Conservation (phyloP, 2,329 filamentous ascomycete species). For the Claviceps sp. region DNA sequence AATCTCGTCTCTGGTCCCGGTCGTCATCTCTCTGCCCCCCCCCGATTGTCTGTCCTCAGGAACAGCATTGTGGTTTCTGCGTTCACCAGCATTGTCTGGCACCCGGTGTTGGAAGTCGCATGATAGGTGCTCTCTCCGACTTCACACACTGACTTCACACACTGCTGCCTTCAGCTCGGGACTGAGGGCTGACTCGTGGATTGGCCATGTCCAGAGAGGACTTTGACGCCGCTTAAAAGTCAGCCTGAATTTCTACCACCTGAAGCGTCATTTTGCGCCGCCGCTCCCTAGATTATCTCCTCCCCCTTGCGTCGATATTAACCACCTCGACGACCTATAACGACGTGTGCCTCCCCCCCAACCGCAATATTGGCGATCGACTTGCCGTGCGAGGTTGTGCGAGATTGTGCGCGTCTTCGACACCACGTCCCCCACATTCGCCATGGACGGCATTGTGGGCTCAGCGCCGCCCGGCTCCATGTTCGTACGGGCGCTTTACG, state of each 20-base stretch:
- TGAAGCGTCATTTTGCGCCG: constrained; percentile 2
- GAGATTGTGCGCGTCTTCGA: constrained; percentile 1
- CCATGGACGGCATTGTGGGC: constrained; percentile 49
- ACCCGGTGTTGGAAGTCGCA: constrained; percentile 8
- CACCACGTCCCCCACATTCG: constrained; percentile 3
- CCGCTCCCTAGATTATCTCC: neutral
- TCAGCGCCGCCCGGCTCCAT: constrained; percentile 53
- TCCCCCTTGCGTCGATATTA: neutral
- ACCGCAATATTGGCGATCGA: neutral
- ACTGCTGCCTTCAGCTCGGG: constrained; percentile 14
- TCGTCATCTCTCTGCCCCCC: neutral
- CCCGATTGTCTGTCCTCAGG: neutral
- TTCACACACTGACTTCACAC: constrained; percentile 6
- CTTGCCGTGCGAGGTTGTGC: neutral
- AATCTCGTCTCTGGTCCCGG: neutral
- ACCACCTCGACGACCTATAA: neutral
- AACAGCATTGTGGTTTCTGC: neutral
- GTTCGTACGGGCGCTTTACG: constrained; percentile 91
- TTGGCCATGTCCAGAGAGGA: constrained; percentile 22
- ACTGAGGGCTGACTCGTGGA: constrained; percentile 16
- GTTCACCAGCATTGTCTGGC: neutral
- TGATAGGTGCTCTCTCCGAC: constrained; percentile 8
- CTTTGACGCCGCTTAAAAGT: constrained; percentile 14
- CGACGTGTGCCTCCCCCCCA: neutral
- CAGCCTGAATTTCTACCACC: neutral